phyloP scores from a whole-genome alignment of 306 rosid species.

The Prunus persica region DNA sequence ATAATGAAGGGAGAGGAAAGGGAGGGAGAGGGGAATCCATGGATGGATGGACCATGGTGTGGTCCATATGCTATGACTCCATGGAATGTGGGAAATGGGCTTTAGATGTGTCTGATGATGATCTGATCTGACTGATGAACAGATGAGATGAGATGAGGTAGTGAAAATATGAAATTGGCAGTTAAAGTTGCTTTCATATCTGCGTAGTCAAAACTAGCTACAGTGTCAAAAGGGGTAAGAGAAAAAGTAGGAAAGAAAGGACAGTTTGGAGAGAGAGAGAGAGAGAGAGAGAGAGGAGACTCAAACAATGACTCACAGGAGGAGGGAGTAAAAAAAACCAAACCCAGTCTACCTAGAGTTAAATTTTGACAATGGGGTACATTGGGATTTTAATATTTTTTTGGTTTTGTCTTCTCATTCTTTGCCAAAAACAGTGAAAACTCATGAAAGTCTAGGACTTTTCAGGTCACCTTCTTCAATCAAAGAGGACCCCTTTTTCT shows the following conservation, averaged over 20 bases:
- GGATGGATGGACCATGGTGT: neutral
- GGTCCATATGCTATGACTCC: neutral
- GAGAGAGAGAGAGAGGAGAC: neutral
- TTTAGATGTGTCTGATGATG: neutral
- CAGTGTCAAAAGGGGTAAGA: constrained; percentile 31
- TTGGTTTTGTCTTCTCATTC: constrained; percentile 41
- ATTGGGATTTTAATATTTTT: constrained; percentile 50
- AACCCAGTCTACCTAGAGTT: constrained; percentile 15
- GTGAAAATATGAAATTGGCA: constrained; percentile 44
- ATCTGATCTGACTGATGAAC: neutral
- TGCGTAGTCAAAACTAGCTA: constrained; percentile 46
- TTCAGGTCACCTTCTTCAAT: constrained; percentile 74
- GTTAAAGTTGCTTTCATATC: constrained; percentile 54
- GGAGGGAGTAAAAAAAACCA: neutral
- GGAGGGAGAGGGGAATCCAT: neutral
- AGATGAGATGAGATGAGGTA: constrained; percentile 5
- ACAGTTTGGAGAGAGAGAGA: constrained; percentile 3
- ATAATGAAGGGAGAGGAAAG: neutral
- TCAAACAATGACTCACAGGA: too few relatives aligned
- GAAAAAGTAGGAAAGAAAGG: constrained; percentile 27
- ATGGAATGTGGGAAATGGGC: constrained; percentile 3
- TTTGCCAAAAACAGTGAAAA: constrained; percentile 87
- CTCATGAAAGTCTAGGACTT: constrained; percentile 73
- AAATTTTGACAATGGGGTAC: constrained; percentile 35
- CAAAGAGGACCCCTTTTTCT: constrained; percentile 49